A percentile compares a stretch with the other conserved stretches of the same genome.
Evolutionary conservation across 2,329 filamentous ascomycete species (phyloP).

Genomic region (Aspergillus awamori): DNA sequence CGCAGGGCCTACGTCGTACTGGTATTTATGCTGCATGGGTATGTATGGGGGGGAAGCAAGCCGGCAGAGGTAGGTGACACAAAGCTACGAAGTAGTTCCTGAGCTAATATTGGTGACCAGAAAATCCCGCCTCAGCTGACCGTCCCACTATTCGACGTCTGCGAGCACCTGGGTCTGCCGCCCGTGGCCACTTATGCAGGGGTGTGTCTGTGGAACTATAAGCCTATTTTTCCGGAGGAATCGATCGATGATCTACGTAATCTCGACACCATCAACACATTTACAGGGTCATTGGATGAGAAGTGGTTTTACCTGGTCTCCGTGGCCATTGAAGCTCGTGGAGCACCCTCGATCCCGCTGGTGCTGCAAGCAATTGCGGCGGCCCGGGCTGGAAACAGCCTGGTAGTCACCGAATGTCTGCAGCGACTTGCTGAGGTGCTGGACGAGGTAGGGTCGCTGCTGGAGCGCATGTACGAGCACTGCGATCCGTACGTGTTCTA

Average conservation of each 20-base stretch:
- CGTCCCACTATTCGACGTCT: conserved; percentile 77
- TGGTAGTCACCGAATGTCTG: conserved; percentile 76
- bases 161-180: conserved; percentile 77
- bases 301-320: conserved; percentile 99
- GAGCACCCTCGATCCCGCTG: conserved; percentile 80
- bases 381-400: conserved; percentile 68
- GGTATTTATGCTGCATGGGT: conserved; percentile 78
- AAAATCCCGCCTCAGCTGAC: conserved; percentile 78
- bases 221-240: conserved; percentile 83
- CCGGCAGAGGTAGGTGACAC: conserved; percentile 66
- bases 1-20: conserved; percentile 80
- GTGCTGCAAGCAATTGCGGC: conserved; percentile 88
- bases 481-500: conserved; percentile 96
- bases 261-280: conserved; percentile 82
- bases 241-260: conserved; percentile 83
- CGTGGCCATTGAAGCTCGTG: conserved; percentile 91
- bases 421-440: conserved; percentile 81
- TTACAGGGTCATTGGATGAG: conserved; percentile 92
- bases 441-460: conserved; percentile 76
- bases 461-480: conserved; percentile 90
- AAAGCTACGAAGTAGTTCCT: not conserved
- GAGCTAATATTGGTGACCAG: conserved; percentile 34
- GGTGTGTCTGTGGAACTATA: conserved; percentile 95
- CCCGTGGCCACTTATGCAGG: conserved; percentile 94
- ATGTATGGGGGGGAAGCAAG: conserved; percentile 82